Evolutionary conservation across 2,329 filamentous ascomycete genomes (phyloP).

Genomic region (Diaporthe capsici): DNA sequence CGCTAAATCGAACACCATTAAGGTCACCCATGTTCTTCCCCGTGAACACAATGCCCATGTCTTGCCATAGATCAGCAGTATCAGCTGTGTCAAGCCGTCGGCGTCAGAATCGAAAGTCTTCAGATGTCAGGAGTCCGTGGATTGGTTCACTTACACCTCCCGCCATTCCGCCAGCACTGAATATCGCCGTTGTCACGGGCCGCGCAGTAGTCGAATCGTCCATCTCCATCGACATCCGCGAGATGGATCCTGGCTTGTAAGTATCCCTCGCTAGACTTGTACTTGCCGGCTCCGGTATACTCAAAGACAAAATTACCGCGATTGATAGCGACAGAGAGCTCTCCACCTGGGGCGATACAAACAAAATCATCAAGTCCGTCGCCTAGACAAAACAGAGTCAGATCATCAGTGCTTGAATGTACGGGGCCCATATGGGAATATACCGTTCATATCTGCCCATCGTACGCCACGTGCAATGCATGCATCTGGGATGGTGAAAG

Average conservation of each 20-base stretch:
- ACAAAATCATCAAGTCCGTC: slow-evolving; percentile 51
- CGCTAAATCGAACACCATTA: slow-evolving; percentile 37
- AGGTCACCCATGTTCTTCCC: slow-evolving; percentile 44
- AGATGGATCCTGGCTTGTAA: slow-evolving; percentile 45
- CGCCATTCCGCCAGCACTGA: slow-evolving; percentile 40
- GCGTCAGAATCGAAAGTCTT: neutral
- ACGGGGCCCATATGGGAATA: neutral
- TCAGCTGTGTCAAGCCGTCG: neutral
- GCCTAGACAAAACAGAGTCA: neutral
- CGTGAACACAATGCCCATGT: slow-evolving; percentile 46
- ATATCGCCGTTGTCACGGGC: slow-evolving; percentile 36
- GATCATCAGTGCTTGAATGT: neutral
- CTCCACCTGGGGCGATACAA: slow-evolving; percentile 46
- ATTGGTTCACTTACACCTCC: slow-evolving; percentile 5
- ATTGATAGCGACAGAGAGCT: slow-evolving; percentile 43
- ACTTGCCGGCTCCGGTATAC: slow-evolving; percentile 35
- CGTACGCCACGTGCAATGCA: slow-evolving; percentile 37
- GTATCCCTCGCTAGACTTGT: slow-evolving; percentile 41
- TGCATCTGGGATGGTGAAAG: neutral
- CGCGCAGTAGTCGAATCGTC: slow-evolving; percentile 52
- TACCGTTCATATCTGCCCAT: slow-evolving; percentile 41
- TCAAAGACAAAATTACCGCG: slow-evolving; percentile 40
- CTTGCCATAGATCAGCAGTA: slow-evolving; percentile 50
- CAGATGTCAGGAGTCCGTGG: neutral
- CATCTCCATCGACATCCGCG: slow-evolving; percentile 52